Evolutionary conservation across 768 basidiomycete species (phyloP).

Genomic region (Termitomyces bulborhizus): DNA sequence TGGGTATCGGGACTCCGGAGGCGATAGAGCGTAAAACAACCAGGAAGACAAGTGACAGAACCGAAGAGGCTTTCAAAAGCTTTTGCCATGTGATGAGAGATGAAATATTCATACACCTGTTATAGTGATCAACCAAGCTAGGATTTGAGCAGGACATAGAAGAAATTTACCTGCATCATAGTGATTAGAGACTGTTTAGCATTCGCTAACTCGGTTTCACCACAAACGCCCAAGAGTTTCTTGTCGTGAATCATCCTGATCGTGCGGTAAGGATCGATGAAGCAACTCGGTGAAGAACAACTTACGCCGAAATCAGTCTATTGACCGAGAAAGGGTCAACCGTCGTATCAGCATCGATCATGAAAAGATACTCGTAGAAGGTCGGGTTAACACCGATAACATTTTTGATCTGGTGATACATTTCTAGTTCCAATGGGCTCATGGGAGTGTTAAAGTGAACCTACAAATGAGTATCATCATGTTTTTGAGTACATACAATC

Average conservation of each 20-base stretch:
- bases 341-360: conserved; percentile 92
- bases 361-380: conserved; percentile 95
- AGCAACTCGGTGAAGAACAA: conserved; percentile 14
- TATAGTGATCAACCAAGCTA: conserved; percentile 1
- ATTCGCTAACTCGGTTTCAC: conserved; percentile 90
- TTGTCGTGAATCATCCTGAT: conserved; percentile 96
- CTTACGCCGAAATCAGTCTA: conserved; percentile 88
- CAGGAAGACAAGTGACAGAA: conserved; percentile 96
- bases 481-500: conserved; percentile 1
- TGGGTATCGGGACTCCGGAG: conserved; percentile 92
- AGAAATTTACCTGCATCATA: conserved; percentile 77
- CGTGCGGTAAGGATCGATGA: not conserved
- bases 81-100: conserved; percentile 98
- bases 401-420: conserved; percentile 99
- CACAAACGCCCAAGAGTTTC: conserved; percentile 90
- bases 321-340: conserved; percentile 86
- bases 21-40: conserved; percentile 98
- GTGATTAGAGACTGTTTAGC: conserved; percentile 93
- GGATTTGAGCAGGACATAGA: not conserved
- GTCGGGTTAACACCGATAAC: conserved; percentile 98
- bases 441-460: conserved; percentile 96
- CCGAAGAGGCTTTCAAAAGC: conserved; percentile 96
- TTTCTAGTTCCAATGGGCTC: conserved; percentile 95
- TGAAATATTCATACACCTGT: conserved; percentile 97
- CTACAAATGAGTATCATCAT: conserved; percentile 28